Evolutionary conservation across 1,284 basidiomycete species (phyloP).

Genomic region (Erythrobasidium hasegawianum): DNA sequence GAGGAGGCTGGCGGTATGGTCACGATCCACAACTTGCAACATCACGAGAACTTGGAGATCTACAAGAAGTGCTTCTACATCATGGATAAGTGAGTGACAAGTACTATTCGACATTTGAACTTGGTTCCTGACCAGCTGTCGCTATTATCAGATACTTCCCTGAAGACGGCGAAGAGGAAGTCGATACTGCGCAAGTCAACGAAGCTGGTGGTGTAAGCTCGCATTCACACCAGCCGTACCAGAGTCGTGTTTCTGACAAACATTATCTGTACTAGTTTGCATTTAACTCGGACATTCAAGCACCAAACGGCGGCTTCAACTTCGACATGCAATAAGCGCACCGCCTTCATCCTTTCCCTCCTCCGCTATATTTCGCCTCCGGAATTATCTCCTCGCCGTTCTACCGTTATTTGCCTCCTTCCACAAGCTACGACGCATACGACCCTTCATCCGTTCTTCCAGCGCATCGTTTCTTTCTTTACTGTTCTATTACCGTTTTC

Average conservation of each 20-base stretch:
- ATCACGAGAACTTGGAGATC: conserved; percentile 98
- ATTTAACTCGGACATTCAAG: conserved; percentile 62
- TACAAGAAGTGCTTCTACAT: conserved; percentile 99
- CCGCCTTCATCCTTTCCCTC: too few species aligned
- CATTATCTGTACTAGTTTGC: conserved; percentile 66
- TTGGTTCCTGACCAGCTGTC: conserved; percentile 35
- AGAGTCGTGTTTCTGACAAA: neutral
- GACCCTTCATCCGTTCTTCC: too few species aligned
- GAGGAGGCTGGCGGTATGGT: conserved; percentile 99
- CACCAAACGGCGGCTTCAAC: conserved; percentile 90
- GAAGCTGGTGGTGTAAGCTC: conserved; percentile 58
- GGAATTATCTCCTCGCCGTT: too few species aligned
- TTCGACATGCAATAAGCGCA: conserved; percentile 58
- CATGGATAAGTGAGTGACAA: conserved; percentile 69
- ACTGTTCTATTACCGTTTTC: too few species aligned
- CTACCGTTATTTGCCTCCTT: too few species aligned
- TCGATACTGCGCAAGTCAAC: conserved; percentile 76
- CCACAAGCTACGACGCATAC: too few species aligned
- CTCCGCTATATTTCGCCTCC: too few species aligned
- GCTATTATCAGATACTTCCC: conserved; percentile 41
- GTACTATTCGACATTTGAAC: conserved; percentile 52
- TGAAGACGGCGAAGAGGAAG: conserved; percentile 62
- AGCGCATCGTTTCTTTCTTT: too few species aligned
- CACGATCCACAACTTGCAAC: conserved; percentile 96
- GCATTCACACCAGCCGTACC: neutral